A percentile compares a stretch with the other conserved stretches of the same genome.
Conservation (phyloP, 768 basidiomycete species). For the Pisolithus albus region DNA sequence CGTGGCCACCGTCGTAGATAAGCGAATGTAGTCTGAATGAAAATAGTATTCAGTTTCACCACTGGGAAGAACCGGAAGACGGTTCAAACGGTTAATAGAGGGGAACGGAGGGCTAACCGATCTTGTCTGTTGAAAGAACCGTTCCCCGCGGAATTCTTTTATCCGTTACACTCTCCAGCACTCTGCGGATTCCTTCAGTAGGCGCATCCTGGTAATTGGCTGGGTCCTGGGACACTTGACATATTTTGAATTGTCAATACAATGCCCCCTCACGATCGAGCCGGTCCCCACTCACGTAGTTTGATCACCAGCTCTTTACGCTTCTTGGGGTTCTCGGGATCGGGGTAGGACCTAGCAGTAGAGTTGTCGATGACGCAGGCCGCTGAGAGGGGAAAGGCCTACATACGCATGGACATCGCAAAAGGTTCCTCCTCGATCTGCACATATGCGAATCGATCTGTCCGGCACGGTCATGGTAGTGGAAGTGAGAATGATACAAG, state of each 20-base stretch:
- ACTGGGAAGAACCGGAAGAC: not conserved
- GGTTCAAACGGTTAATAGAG: not conserved
- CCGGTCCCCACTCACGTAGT: constrained; percentile 48
- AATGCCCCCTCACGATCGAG: too few species aligned
- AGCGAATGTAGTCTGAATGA: constrained; percentile 72
- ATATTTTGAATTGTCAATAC: not conserved
- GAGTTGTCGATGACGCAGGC: not conserved
- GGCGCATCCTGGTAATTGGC: constrained; percentile 88
- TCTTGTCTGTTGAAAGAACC: constrained; percentile 69
- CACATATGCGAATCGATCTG: constrained; percentile 76
- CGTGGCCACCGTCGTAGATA: constrained; percentile 93
- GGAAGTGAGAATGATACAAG: too few species aligned
- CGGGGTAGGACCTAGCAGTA: constrained; percentile 58
- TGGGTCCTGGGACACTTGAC: constrained; percentile 83
- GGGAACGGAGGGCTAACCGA: constrained; percentile 43
- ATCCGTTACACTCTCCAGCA: constrained; percentile 73
- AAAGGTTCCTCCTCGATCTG: constrained; percentile 89
- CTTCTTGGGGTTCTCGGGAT: constrained; percentile 52
- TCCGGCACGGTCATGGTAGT: constrained; percentile 43
- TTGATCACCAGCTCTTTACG: constrained; percentile 86
- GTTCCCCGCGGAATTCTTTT: constrained; percentile 58
- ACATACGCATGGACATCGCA: constrained; percentile 82
- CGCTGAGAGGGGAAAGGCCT: not conserved
- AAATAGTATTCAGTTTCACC: not conserved
- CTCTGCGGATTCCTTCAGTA: constrained; percentile 85